Base-by-base conservation (phyloP, 2,329 filamentous ascomycete genomes). In the Penicillium vulpinum region DNA sequence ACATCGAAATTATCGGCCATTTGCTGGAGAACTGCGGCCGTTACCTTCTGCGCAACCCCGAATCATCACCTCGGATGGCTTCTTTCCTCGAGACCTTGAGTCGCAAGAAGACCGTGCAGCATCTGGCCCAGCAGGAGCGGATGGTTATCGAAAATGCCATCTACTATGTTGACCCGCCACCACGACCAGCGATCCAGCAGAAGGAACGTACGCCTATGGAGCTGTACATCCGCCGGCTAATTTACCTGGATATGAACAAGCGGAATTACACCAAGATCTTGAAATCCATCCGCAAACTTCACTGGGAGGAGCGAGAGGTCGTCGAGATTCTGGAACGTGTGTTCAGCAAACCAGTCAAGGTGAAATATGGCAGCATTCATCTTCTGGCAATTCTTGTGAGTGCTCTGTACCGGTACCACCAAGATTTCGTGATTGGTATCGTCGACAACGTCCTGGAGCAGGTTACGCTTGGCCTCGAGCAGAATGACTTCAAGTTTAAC, bases 81-180 rank as follows among this genome's bases (percentile, higher is more conserved):
- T 93, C 91, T 0, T 99, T 99, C 73, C 77, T 99, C 24, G 94
- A 99, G 74, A 99, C 92, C 0, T 80, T 99, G 15, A 91, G 96
- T 71, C 88, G 94, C 56, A 99, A 99, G 80, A 99, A 99, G 77
- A 87, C 90, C 8, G 92, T 94, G 8, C 92, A 97, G 71, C 92
- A 97, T 70, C 88, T 99, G 56, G 93, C 92, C 15, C 91, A 96
- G 67, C 91, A 96, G 66, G 94, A 99, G 75, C 89, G 92, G 38
- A 97, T 99, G 92, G 85, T 97, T 29, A 94, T 99, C 56, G 94
- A 99, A 73, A 99, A 99, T 71, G 94, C 94, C 4, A 86, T 97
- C 56, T 99, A 99, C 76, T 97, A 97, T 66, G 94, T 99, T 55
- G 94, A 97, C 68, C 94, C 94, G 15, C 95, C 94, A 0, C 89